A percentile compares a stretch with the other conserved stretches of the same genome.
phyloP scores from a whole-genome alignment of 768 basidiomycete genomes.

The Tricholoma terreum region DNA sequence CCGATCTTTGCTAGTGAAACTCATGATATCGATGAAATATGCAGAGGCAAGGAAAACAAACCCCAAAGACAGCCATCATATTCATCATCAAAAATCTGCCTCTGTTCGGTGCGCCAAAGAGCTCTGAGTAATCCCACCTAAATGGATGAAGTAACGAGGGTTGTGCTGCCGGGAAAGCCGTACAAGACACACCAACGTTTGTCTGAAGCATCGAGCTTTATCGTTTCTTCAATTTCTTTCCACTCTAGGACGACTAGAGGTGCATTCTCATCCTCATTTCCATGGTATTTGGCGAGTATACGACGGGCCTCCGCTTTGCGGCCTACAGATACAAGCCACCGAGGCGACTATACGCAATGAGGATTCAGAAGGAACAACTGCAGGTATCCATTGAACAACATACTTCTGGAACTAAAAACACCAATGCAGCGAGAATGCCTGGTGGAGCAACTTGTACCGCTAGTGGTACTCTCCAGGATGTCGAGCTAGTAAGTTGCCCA shows the following conservation, averaged over 20 bases:
- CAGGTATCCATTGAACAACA: neutral
- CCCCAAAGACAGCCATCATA: slow-evolving; percentile 52
- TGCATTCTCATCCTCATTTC: slow-evolving; percentile 45
- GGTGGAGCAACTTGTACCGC: slow-evolving; percentile 52
- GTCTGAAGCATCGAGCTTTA: slow-evolving; percentile 49
- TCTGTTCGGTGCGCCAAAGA: slow-evolving; percentile 45
- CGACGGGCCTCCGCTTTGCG: slow-evolving; percentile 45
- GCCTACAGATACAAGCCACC: slow-evolving; percentile 51
- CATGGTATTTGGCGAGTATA: slow-evolving; percentile 53
- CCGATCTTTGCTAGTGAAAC: slow-evolving; percentile 44
- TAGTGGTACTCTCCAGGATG: slow-evolving; percentile 50
- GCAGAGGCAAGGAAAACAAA: slow-evolving; percentile 20
- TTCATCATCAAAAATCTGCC: slow-evolving; percentile 47
- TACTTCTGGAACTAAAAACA: slow-evolving; percentile 38
- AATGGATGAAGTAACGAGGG: neutral
- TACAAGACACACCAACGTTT: slow-evolving; percentile 46
- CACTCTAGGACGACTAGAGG: slow-evolving; percentile 50
- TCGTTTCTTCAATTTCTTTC: slow-evolving; percentile 49
- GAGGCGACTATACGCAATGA: slow-evolving; percentile 46
- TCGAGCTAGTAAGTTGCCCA: slow-evolving; percentile 30
- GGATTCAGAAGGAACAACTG: too few species aligned
- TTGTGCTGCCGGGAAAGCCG: neutral
- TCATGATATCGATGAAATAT: neutral
- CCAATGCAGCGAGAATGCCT: slow-evolving; percentile 31
- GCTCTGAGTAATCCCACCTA: slow-evolving; percentile 51